phyloP scores from a whole-genome alignment of 148 eudicot species.

The Camellia granthamiana region DNA sequence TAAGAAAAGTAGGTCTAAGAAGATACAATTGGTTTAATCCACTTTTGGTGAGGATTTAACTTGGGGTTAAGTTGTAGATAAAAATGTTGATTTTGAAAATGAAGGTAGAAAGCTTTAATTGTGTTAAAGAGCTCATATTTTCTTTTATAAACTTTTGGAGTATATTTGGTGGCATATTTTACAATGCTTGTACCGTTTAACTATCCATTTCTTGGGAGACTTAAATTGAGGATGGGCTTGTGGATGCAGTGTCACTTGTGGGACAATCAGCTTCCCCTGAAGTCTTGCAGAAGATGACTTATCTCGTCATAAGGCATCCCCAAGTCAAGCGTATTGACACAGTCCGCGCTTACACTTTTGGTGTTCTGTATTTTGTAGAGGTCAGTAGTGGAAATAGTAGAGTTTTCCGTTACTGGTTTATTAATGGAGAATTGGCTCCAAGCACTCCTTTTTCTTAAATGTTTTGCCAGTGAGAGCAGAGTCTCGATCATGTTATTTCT shows the following conservation, averaged over 20 bases:
- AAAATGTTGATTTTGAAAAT: not conserved
- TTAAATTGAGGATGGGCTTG: not conserved
- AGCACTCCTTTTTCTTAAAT: no score
- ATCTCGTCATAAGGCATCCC: constrained; percentile 82
- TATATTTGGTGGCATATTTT: no score
- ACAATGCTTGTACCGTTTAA: not conserved
- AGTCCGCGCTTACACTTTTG: constrained; percentile 91
- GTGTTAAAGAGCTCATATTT: no score
- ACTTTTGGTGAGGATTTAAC: no score
- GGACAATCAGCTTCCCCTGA: constrained; percentile 94
- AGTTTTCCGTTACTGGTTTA: not conserved
- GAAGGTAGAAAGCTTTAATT: not conserved
- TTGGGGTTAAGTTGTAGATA: no score
- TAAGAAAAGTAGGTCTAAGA: no score
- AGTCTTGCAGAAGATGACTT: constrained; percentile 79
- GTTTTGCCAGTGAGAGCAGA: no score
- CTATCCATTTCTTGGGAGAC: not conserved
- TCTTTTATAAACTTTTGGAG: no score
- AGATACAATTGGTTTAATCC: no score
- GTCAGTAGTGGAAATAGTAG: constrained; percentile 29
- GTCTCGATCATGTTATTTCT: no score
- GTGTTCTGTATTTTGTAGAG: constrained; percentile 91
- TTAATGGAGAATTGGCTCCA: no score
- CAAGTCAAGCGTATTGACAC: constrained; percentile 86
- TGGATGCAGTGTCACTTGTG: constrained; percentile 69